These are phyloP conservation scores for Magnusiomyces tetraspermus DNA, from an alignment of 1,139 yeast genomes.

Conservation along the genomic window DNA sequence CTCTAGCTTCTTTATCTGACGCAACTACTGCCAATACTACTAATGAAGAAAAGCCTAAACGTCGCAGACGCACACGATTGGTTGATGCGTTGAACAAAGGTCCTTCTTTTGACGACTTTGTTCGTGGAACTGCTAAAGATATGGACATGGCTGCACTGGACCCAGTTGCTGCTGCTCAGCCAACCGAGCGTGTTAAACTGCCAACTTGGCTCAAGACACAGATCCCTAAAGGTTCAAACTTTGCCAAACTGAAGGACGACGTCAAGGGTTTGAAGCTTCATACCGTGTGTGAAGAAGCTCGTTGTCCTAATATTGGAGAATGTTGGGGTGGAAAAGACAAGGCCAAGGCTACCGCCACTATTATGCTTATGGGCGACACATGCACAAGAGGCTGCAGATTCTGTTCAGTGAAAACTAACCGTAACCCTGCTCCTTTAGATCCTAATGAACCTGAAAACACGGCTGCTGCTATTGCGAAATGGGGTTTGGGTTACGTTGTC, in stretches of 20 bases:
- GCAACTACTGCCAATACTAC: no score
- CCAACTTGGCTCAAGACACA: slow-evolving; percentile 95
- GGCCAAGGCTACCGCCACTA: slow-evolving; percentile 96
- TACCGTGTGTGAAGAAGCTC: slow-evolving; percentile 97
- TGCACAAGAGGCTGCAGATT: slow-evolving; percentile 98
- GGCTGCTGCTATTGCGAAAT: slow-evolving; percentile 92
- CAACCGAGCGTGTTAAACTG: slow-evolving; percentile 61
- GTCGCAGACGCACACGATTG: slow-evolving; percentile 49
- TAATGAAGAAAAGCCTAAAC: no score
- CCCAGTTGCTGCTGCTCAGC: slow-evolving; percentile 31
- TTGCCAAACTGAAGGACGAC: slow-evolving; percentile 71
- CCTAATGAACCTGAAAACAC: slow-evolving; percentile 97
- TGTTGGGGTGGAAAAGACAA: slow-evolving; percentile 98
- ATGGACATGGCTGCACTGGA: slow-evolving; percentile 38
- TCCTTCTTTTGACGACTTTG: slow-evolving; percentile 88
- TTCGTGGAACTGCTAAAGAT: slow-evolving; percentile 62
- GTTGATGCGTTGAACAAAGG: slow-evolving; percentile 70
- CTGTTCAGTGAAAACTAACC: slow-evolving; percentile 89
- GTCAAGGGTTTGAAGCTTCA: slow-evolving; percentile 80
- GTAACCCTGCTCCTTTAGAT: slow-evolving; percentile 81
- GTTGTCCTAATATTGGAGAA: slow-evolving; percentile 97
- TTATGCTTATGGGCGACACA: slow-evolving; percentile 96
- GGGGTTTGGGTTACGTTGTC: slow-evolving; percentile 98
- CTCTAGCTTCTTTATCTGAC: neutral
- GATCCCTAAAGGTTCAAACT: slow-evolving; percentile 85